Evolutionary conservation across 73 alveolate genomes (phyloP), one percentile per base, ranked within the genome.

Genomic region (Tetrahymena malaccensis): DNA sequence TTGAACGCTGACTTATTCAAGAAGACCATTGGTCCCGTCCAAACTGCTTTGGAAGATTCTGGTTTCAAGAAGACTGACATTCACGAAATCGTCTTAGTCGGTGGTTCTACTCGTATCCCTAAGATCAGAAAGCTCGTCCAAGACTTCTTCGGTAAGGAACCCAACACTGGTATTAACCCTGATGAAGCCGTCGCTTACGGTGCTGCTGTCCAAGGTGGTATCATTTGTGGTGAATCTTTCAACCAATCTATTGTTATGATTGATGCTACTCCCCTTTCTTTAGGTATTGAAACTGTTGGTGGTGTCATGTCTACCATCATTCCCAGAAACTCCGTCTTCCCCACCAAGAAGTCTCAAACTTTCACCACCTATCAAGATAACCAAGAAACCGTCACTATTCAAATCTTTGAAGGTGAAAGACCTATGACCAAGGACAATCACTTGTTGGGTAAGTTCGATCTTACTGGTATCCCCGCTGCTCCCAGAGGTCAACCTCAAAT

Each of bases 161-260:
- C 99, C 38, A 97, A 98, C 97, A 97, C 98, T 96, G 99, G 99
- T 83, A 98, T 99, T 95, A 98, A 99, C 97, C 99, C 99, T 12
- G 99, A 99, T 96, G 99, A 99, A 97, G 99, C 99, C 19, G 99
- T 99, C 43, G 99, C 99, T 56, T 99, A 98, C 94, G 99, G 99
- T 40, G 99, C 99, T 22, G 99, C 99, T 0, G 99, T 99, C 93
- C 99, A 99, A 97, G 99, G 99, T 34, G 99, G 99, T 40, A 98
- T 99, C 57, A 95, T 99, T 43, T 98, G 99, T 33, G 99, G 99
- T 98, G 98, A 99, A 95, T 97, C 98, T 27, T 97, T 98, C 50
- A 99, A 98, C 34, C 98, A 97, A 94, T 97, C 99, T 89, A 95
- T 99, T 44, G 97, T 99, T 85, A 94, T 99, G 93, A 97, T 99